Conservation (phyloP, 2,329 filamentous ascomycete genomes). For the Bertia moriformis region DNA sequence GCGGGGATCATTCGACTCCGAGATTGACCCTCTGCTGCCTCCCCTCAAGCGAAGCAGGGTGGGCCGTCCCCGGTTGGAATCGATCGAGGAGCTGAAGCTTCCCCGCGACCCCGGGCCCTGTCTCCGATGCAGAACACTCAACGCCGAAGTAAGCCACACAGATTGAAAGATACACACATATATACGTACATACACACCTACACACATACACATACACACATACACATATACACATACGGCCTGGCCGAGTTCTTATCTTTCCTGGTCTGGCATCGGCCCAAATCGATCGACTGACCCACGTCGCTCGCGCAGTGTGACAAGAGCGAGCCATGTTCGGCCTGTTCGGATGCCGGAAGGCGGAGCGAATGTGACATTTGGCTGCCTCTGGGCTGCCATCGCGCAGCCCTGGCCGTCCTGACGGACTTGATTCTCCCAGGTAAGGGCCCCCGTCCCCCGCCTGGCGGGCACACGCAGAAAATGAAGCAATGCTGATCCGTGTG, state of each 20-base stretch:
- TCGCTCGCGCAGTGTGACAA: constrained; percentile 42
- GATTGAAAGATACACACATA: no score
- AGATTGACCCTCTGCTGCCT: constrained; percentile 34
- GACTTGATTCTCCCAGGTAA: no score
- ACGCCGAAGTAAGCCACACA: constrained; percentile 24
- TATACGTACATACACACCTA: no score
- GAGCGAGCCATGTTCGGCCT: constrained; percentile 30
- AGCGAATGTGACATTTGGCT: constrained; percentile 29
- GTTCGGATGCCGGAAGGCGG: constrained; percentile 18
- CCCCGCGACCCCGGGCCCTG: constrained; percentile 30
- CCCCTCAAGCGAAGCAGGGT: constrained; percentile 37
- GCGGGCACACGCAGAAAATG: no score
- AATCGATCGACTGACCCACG: no score
- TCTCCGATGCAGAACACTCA: constrained; percentile 31
- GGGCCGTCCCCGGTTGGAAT: constrained; percentile 36
- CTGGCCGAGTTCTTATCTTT: neutral
- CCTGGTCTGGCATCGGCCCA: constrained; percentile 7
- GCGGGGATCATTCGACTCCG: constrained; percentile 26
- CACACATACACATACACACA: no score
- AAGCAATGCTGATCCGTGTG: no score
- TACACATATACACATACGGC: no score
- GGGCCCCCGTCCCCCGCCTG: no score
- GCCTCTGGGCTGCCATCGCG: constrained; percentile 34
- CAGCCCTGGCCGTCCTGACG: constrained; percentile 27
- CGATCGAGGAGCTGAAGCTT: constrained; percentile 38